Conservation (phyloP, 441 rosid species). For the Macaranga tanarius region DNA sequence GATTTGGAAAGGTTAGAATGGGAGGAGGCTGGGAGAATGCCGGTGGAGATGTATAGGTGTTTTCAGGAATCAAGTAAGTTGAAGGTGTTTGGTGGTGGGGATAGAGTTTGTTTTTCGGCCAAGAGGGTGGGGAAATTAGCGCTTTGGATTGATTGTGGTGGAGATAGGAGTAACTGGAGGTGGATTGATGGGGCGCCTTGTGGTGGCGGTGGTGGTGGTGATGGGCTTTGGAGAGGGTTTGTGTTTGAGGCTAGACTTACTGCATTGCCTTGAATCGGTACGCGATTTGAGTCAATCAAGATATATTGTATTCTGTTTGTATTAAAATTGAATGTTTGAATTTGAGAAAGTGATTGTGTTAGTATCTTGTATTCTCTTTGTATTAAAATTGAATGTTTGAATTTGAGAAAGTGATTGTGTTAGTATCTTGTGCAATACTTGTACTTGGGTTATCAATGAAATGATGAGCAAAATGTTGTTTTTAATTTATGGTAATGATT, state of each 20-base stretch:
- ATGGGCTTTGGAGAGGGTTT: constrained; percentile 74
- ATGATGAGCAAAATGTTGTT: neutral
- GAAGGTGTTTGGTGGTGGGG: constrained; percentile 88
- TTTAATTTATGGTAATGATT: neutral
- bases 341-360: neutral
- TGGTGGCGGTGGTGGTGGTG: constrained; percentile 39
- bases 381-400: neutral
- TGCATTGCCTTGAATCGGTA: constrained; percentile 46
- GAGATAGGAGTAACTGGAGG: constrained; percentile 50
- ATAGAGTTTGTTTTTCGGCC: constrained; percentile 76
- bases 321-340: neutral
- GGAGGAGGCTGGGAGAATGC: constrained; percentile 94
- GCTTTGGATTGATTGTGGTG: constrained; percentile 54
- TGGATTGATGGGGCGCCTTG: constrained; percentile 72
- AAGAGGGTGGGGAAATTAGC: constrained; percentile 72
- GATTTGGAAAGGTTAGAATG: constrained; percentile 77
- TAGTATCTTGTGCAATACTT: neutral
- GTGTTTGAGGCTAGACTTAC: constrained; percentile 60
- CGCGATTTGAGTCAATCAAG: neutral
- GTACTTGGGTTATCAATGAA: neutral
- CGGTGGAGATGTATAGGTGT: constrained; percentile 65
- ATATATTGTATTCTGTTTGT: constrained; percentile 1
- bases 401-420: neutral
- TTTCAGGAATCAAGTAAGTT: constrained; percentile 77
- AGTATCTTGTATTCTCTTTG: neutral